Evolutionary conservation across 2,329 filamentous ascomycete species (phyloP).

Genomic region (Coniochaeta pulveracea): DNA sequence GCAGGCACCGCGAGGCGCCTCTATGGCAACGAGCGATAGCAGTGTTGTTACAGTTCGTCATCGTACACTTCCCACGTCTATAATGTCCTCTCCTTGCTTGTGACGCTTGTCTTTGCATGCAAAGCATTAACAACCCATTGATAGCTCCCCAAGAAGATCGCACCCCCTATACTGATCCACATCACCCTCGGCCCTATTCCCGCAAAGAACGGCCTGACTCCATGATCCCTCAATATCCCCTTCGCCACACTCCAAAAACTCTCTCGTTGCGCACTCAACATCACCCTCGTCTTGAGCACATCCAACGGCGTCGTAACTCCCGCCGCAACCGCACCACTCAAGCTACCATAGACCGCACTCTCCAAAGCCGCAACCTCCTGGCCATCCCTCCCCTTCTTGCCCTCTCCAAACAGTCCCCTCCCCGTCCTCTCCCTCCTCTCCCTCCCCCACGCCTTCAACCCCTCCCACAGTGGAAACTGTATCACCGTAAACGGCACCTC

Average conservation of each 20-base stretch:
- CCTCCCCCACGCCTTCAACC: slow-evolving; percentile 63
- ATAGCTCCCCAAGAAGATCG: slow-evolving; percentile 89
- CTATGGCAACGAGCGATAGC: no score
- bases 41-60: no score
- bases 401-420: slow-evolving; percentile 13
- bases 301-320: slow-evolving; percentile 86
- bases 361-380: slow-evolving; percentile 56
- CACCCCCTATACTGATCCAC: slow-evolving; percentile 92
- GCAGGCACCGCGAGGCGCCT: no score
- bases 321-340: slow-evolving; percentile 76
- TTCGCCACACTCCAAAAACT: slow-evolving; percentile 47
- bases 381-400: slow-evolving; percentile 8
- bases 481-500: slow-evolving; percentile 97
- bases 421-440: slow-evolving; percentile 20
- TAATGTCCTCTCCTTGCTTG: not conserved
- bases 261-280: slow-evolving; percentile 66
- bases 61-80: not conserved
- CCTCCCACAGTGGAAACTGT: slow-evolving; percentile 96
- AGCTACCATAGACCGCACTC: slow-evolving; percentile 74
- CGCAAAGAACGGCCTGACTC: slow-evolving; percentile 59
- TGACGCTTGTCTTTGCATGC: slow-evolving; percentile 23
- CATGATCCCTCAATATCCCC: slow-evolving; percentile 52
- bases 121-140: slow-evolving; percentile 76
- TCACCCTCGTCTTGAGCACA: slow-evolving; percentile 92
- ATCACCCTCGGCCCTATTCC: slow-evolving; percentile 73